phyloP scores from a whole-genome alignment of 495 filamentous ascomycete genomes.

The Parathielavia hyrcaniae region DNA sequence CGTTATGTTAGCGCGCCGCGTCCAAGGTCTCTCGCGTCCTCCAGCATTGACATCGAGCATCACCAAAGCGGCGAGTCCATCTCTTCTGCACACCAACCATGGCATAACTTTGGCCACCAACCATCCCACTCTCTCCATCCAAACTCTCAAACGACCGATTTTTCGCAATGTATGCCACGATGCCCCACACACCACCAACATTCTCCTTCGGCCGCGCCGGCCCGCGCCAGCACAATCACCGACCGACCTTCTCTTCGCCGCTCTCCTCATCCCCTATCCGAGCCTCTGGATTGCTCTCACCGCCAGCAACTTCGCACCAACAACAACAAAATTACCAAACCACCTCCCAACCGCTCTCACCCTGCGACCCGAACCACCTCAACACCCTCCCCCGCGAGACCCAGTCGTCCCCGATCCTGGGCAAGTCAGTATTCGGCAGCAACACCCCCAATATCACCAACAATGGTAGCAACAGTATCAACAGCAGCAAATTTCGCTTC shows the following conservation, averaged over 20 bases:
- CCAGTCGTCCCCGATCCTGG: slow-evolving; percentile 16
- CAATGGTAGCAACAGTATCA: background rate
- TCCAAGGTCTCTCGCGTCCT: slow-evolving; percentile 9
- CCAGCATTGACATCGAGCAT: background rate
- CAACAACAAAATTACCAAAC: background rate
- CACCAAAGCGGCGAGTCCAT: background rate
- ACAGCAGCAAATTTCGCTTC: slow-evolving; percentile 21
- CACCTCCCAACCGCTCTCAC: background rate
- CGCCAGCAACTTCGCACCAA: background rate
- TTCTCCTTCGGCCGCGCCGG: slow-evolving; percentile 8
- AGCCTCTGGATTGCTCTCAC: slow-evolving; percentile 7
- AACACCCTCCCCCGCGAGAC: background rate
- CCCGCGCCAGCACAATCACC: background rate
- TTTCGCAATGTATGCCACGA: slow-evolving; percentile 5
- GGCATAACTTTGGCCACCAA: slow-evolving; percentile 4
- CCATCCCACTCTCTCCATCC: background rate
- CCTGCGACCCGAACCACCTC: slow-evolving; percentile 6
- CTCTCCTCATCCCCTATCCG: slow-evolving; percentile 19
- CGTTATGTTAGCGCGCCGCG: slow-evolving; percentile 8
- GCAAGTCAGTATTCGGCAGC: background rate
- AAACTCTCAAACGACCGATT: background rate
- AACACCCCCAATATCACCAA: too few relatives aligned
- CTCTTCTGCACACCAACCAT: background rate
- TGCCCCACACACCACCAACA: slow-evolving; percentile 12
- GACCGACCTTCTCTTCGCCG: slow-evolving; percentile 15